phyloP scores from a whole-genome alignment of 2,329 filamentous ascomycete species.

The Sphaceloma murrayae region DNA sequence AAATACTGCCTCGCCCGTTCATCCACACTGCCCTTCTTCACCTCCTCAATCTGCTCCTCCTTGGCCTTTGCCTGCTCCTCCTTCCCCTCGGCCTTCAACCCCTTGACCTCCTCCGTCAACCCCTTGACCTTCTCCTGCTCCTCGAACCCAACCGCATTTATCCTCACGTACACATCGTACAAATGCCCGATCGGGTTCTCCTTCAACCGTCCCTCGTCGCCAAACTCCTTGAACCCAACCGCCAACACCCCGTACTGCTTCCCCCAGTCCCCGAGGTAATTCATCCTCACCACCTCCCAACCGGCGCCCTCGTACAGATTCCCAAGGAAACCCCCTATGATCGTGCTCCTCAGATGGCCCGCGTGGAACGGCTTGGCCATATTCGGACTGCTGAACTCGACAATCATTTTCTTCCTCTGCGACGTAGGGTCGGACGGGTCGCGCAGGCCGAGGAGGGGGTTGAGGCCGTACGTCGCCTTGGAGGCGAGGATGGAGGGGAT shows the following conservation, averaged over 20 bases:
- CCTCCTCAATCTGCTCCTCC: constrained; percentile 40
- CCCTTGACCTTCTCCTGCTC: constrained; percentile 58
- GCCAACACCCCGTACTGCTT: constrained; percentile 64
- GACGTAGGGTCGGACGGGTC: constrained; percentile 52
- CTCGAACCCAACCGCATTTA: constrained; percentile 52
- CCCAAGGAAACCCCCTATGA: constrained; percentile 63
- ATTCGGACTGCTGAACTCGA: constrained; percentile 80
- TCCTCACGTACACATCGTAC: constrained; percentile 71
- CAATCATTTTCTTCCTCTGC: constrained; percentile 57
- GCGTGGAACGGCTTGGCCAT: constrained; percentile 77
- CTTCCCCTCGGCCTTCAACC: constrained; percentile 36
- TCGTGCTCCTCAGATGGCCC: constrained; percentile 65
- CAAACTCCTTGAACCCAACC: constrained; percentile 65
- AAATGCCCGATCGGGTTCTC: constrained; percentile 73
- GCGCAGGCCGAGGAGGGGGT: constrained; percentile 48
- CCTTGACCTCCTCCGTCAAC: constrained; percentile 35
- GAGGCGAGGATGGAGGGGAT: constrained; percentile 60
- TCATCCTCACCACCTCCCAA: constrained; percentile 62
- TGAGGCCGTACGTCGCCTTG: constrained; percentile 53
- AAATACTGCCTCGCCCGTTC: constrained; percentile 65
- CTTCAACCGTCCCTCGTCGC: constrained; percentile 59
- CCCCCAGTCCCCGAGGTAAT: constrained; percentile 73
- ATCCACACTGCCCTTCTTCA: constrained; percentile 51
- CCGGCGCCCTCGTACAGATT: constrained; percentile 60
- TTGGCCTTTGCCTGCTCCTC: constrained; percentile 40